Base-by-base conservation (phyloP, 2,329 filamentous ascomycete genomes). In the Fusarium sp. region DNA sequence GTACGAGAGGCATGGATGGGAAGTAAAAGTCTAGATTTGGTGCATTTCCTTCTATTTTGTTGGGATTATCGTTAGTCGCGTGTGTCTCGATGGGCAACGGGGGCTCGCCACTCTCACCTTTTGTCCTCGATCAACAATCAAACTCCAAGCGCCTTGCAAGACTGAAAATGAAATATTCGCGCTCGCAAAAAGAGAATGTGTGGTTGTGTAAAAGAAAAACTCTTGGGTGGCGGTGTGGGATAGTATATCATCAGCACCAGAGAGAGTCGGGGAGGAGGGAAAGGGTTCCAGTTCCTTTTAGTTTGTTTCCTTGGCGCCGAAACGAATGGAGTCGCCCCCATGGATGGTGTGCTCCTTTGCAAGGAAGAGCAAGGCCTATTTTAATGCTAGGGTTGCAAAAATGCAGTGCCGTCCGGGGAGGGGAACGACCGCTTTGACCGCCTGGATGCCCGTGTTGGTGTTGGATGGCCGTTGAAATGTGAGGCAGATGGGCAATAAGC, bases 371-470 rank as follows among this genome's bases (percentile, higher is more conserved):
- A 31, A 11, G 64, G 39, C 6, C 58, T 67, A 69, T 67, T 67
- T 77, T 69, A 69, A 69, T 61, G 64, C 62, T 68, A 74, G 68
- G 73, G 72, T 76, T 71, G 72, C 61, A 73, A 77, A 70, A 66
- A 59, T 41, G 69, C 69, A 75, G 70, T 77, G 71, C 73, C 65
- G 75, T 78, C 72, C 67, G 70, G 72, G 76, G 62, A 61, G 65
- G 68, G 72, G 65, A 64, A 64, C 54, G 60, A 52, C 73, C 69
- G 76, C 76, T 76, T 76, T 78, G 76, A 78, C 76, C 76, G 76
- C 76, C 67, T 70, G 57, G 69, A 68, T 71, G 69, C 65, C 73
- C 65, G 76, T 77, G 76, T 77, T 68, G 62, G 76, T 77, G 76
- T 77, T 68, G 62, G 73, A 78, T 62, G 27, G 13, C 65, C 62